A percentile compares a stretch with the other conserved stretches of the same genome.
phyloP scores from a whole-genome alignment of 805 yeast genomes.

The Lachancea kluyveri region DNA sequence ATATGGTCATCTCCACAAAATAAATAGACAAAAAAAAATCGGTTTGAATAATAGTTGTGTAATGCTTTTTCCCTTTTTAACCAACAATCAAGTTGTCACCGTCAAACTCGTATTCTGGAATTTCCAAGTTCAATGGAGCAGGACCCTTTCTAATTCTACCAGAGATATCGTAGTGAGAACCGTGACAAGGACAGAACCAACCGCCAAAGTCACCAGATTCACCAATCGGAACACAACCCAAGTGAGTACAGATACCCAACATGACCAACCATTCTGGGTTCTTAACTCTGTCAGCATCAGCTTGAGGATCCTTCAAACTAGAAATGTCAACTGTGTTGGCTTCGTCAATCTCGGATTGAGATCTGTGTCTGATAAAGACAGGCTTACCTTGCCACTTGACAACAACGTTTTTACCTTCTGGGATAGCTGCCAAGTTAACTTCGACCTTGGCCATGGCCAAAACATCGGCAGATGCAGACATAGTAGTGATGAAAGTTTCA shows the following conservation, averaged over 20 bases:
- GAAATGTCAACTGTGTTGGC: slow-evolving; percentile 79
- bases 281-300: slow-evolving; percentile 87
- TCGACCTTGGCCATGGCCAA: slow-evolving; percentile 99
- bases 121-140: slow-evolving; percentile 97
- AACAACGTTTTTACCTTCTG: slow-evolving; percentile 96
- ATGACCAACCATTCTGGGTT: slow-evolving; percentile 98
- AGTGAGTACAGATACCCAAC: slow-evolving; percentile 99
- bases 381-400: slow-evolving; percentile 99
- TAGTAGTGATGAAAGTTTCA: slow-evolving; percentile 82
- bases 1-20: neutral
- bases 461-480: slow-evolving; percentile 98
- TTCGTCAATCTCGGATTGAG: slow-evolving; percentile 85
- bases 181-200: slow-evolving; percentile 99
- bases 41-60: too few species aligned
- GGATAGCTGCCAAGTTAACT: slow-evolving; percentile 87
- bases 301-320: slow-evolving; percentile 87
- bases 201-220: slow-evolving; percentile 99
- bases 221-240: slow-evolving; percentile 99
- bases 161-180: slow-evolving; percentile 99
- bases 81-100: slow-evolving; percentile 86
- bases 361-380: slow-evolving; percentile 98
- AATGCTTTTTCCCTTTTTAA: slow-evolving; percentile 36
- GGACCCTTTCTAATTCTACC: slow-evolving; percentile 99
- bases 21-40: slow-evolving; percentile 1
- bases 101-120: slow-evolving; percentile 84